A percentile compares a stretch with the other conserved stretches of the same genome.
Evolutionary conservation across 257 asterid species (phyloP).

Genomic region (Nicotiana otophora): DNA sequence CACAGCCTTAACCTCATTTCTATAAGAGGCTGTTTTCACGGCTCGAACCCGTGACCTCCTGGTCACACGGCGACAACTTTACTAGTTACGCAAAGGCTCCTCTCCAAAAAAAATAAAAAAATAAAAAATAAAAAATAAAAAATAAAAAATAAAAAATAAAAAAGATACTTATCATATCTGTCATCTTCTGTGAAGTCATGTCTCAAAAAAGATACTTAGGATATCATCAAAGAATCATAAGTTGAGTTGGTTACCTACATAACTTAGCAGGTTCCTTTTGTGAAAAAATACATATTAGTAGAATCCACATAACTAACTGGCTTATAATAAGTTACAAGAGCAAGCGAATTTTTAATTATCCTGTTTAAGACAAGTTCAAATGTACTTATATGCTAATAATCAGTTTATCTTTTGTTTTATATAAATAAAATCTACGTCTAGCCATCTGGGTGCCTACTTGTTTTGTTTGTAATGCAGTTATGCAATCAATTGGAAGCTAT

Average conservation of each 20-base stretch:
- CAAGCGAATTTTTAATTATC: neutral
- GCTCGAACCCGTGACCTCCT: too few relatives aligned
- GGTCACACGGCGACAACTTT: too few relatives aligned
- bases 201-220: neutral
- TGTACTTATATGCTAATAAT: neutral
- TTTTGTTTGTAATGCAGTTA: neutral
- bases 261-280: neutral
- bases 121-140: too few relatives aligned
- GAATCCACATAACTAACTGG: neutral
- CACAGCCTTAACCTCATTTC: too few relatives aligned
- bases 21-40: too few relatives aligned
- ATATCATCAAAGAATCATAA: neutral
- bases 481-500: neutral
- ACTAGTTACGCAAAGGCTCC: too few relatives aligned
- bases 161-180: too few relatives aligned
- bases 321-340: neutral
- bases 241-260: too few relatives aligned
- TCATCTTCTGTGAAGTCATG: neutral
- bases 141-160: too few relatives aligned
- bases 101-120: too few relatives aligned
- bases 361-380: neutral
- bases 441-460: neutral
- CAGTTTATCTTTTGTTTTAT: neutral
- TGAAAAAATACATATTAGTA: neutral
- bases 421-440: neutral